Evolutionary conservation across 768 basidiomycete genomes (phyloP), one percentile per base, ranked within the genome.

Genomic region (Agrocybe pediades): DNA sequence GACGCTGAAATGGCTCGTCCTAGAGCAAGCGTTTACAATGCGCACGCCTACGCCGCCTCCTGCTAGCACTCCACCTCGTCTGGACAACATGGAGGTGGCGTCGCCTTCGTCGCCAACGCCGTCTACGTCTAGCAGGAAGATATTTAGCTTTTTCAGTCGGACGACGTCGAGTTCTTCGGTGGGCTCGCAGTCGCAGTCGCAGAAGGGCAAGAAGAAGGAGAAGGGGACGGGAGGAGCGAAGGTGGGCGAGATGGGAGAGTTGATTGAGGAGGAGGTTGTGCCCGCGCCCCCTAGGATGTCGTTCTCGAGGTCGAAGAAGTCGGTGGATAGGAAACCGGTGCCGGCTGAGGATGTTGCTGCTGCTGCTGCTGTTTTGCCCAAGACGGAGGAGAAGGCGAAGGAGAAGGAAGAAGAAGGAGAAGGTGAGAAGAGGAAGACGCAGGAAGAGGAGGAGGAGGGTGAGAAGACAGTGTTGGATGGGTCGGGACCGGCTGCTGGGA

Each of bases 201-300:
- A n/a, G n/a, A n/a, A n/a, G n/a, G n/a, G n/a, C n/a, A n/a, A n/a
- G 58, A 71, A 62, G 62, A 67, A 69, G 39, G 73, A 70, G 24
- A 79, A 73, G 66, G 72, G 66, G 61, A 60, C 59, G 46, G 73
- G 69, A 62, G 60, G 66, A 21, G 69, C 68, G 11, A 74, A 71
- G 49, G 69, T 86, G 19, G 86, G 86, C 16, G 89, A 91, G 71
- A 77, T 88, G 80, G 89, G 89, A 9, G 89, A 90, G 63, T 71
- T 84, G 15, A 60, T 88, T 26, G 68, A 74, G 19, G 87, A 89
- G 59, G 70, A 67, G n/a, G 48, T 58, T 20, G 59, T 56, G 39
- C 57, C 20, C 55, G 36, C 23, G 45, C 43, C 46, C 55, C 55
- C 33, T 33, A 52, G n/a, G 58, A 58, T 33, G 51, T 65, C 42